Conservation (phyloP, 768 basidiomycete species). For the Leccinum variicolor region DNA sequence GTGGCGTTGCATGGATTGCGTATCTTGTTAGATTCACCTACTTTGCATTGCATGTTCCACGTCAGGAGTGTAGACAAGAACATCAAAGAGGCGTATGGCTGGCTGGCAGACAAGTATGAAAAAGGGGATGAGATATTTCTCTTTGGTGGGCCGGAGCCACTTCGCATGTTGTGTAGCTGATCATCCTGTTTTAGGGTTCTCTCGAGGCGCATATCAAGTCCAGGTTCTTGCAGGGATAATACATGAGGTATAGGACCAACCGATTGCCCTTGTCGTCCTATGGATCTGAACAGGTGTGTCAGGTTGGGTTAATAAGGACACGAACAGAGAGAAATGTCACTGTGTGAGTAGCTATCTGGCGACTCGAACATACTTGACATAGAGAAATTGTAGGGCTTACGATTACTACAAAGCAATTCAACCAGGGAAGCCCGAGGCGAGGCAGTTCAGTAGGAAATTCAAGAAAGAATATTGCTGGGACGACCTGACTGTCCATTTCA, state of each 20-base stretch:
- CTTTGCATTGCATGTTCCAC: neutral
- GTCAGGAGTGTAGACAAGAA: neutral
- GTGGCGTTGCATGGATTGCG: neutral
- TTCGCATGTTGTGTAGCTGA: neutral
- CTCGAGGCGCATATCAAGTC: neutral
- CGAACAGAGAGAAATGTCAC: neutral
- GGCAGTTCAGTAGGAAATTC: neutral
- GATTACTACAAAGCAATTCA: neutral
- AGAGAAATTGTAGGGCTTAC: neutral
- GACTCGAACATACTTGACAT: neutral
- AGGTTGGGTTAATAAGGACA: neutral
- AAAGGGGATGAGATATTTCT: neutral
- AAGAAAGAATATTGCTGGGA: neutral
- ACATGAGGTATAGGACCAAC: neutral
- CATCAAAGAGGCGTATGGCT: neutral
- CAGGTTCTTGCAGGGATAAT: neutral
- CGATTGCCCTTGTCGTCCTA: neutral
- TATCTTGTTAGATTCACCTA: neutral
- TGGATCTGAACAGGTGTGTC: neutral
- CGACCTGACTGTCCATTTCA: constrained; percentile 22
- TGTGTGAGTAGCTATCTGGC: neutral
- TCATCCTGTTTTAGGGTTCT: neutral
- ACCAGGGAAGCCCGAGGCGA: neutral
- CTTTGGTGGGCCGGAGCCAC: neutral
- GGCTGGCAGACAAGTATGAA: neutral